Base-by-base conservation (phyloP, 257 asterid genomes). In the Mitragyna speciosa region DNA sequence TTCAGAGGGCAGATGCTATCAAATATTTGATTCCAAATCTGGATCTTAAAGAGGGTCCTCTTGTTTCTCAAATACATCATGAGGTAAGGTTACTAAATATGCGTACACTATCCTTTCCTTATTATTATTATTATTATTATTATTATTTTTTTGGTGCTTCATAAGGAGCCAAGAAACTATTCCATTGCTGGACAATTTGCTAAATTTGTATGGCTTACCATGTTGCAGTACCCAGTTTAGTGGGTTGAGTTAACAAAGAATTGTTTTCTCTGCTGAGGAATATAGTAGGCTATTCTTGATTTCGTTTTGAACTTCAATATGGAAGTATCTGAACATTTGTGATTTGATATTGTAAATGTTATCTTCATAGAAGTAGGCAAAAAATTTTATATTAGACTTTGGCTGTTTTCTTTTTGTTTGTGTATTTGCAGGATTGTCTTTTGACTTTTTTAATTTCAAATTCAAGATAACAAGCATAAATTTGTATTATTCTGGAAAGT, bases 1-100 rank as follows among this genome's bases (percentile, higher is more conserved):
- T 96, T 82, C 99, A 96, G 90, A 90, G 97, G 77, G 98, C 99
- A 41, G 98, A 94, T 85, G 97, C 99, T 73, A 91, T 96, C 83
- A 92, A 89, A 81, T 89, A 96, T 89, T 90, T 96, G 91, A 94
- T 96, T 83, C 99, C 99, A 26, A 96, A 94, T 82, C 99, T 96
- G 85, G 98, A 91, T 85, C 97, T 94, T 80, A 96, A 88, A 87
- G 98, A 96, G 79, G 98, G 97, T 73, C 86, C 96, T 81, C 96
- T 94, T 82, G 94, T 94, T 81, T 83, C 95, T 72, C 94, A 92
- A 82, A 96, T 96, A 80, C 99, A 96, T 88, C 93, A 92, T n/a
- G 98, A 96, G 97, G 99, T 96, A 80, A 80, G 93, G 76, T 68
- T 56, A 68, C 33, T n/a, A 47, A 65, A 61, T 58, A 36, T 58